Base-by-base conservation (phyloP, 73 alveolate genomes). In the Paraurostyla sp. region DNA sequence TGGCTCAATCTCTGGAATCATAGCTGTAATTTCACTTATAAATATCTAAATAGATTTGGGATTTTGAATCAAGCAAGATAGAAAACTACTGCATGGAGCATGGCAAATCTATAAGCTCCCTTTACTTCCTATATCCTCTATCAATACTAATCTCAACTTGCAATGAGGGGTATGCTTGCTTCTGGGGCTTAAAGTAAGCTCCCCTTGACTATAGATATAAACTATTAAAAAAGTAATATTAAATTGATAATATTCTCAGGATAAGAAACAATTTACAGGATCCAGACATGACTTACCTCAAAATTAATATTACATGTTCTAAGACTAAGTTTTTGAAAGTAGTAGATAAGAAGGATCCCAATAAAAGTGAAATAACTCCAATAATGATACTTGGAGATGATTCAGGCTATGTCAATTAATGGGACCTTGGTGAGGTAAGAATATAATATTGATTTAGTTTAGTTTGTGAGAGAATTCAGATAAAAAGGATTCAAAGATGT, bases 21-120 rank as follows among this genome's bases (percentile, higher is more conserved):
- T 90, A 32, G 95, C 95, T 29, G 92, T 90, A 65, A 35, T 32
- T 73, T 69, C 22, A 13, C 9, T 69, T 3, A 40, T 25, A 15
- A 29, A 11, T 36, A 13, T 54, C 36, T n/a, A 33, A 3, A n/a
- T 81, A 81, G 91, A 87, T 97, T 27, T 98, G 99, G 99, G 99
- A 98, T 87, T 97, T 98, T 87, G 99, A 98, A 85, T 96, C 94
- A 82, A 91, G 95, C 11, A 98, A 98, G 89, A 63, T 98, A 22
- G 99, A 97, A 71, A 99, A 95, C 50, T 93, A 96, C 50, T 92
- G 95, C 71, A 59, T 84, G 82, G 98, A 85, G 83, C 96, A 95
- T 65, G 54, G 89, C 52, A 85, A 71, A 63, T 96, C 84, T 69
- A 96, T 94, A 1, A 62, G 94, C n/a, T 73, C 91, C 41, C 57